Percentiles rank a stretch among this genome's conserved stretches.
Conservation (phyloP, 805 yeast genomes). For the Sugiyamaella marilandica region DNA sequence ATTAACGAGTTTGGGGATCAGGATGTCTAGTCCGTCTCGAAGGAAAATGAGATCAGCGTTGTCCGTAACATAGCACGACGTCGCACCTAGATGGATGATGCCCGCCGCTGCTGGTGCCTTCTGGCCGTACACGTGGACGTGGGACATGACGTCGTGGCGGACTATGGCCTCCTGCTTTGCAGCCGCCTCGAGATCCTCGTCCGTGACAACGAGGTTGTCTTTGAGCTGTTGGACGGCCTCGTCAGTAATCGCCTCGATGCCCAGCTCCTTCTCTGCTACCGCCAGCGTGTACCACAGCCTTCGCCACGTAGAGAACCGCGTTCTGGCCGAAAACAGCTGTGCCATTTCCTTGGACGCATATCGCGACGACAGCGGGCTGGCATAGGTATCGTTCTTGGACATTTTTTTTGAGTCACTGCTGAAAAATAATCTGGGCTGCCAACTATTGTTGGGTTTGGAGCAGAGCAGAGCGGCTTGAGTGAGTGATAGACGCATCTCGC, state of each 20-base stretch:
- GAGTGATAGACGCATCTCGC: no score
- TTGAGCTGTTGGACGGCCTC: conserved; percentile 88
- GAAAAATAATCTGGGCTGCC: not conserved
- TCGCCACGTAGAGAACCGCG: conserved; percentile 97
- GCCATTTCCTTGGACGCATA: conserved; percentile 99
- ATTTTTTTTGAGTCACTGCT: conserved; percentile 18
- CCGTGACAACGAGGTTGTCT: conserved; percentile 73
- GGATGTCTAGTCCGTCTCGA: conserved; percentile 89
- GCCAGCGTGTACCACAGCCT: conserved; percentile 94
- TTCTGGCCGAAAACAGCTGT: conserved; percentile 81
- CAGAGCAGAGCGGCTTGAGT: no score
- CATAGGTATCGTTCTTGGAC: conserved; percentile 65
- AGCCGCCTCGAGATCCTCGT: conserved; percentile 87
- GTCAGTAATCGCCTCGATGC: conserved; percentile 77
- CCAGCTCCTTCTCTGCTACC: conserved; percentile 89
- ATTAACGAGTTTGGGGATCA: conserved; percentile 92
- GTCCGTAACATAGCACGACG: conserved; percentile 96
- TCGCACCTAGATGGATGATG: conserved; percentile 96
- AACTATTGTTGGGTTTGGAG: not conserved
- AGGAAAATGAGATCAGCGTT: conserved; percentile 95
- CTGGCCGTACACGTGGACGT: conserved; percentile 91
- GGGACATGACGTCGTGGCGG: conserved; percentile 99
- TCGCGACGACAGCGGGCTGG: conserved; percentile 92
- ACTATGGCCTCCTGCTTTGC: conserved; percentile 93
- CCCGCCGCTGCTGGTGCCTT: conserved; percentile 96